Evolutionary conservation across 2,329 filamentous ascomycete genomes (phyloP), one percentile per base, ranked within the genome.

Genomic region (Pseudogymnoascus verrucosus): DNA sequence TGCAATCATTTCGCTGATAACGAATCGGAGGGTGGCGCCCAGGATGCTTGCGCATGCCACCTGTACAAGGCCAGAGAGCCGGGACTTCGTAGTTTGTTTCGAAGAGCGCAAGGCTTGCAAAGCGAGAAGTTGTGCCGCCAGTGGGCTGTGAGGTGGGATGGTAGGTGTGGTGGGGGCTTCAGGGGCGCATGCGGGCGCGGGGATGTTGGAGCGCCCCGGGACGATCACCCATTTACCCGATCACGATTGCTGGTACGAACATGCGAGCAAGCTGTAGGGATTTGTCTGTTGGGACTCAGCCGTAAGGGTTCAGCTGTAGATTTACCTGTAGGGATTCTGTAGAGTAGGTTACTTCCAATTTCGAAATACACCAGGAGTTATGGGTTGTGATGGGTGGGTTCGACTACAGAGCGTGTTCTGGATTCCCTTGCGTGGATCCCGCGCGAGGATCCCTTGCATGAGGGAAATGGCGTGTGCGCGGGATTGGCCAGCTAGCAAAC

Each of bases 221-320:
- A 19, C 51, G 51, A 57, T 57, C 51, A 57, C 11, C 51, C 51
- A 57, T 57, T 28, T 57, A 57, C 28, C 51, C 26, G 51, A 57
- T 21, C 51, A 57, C 51, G 51, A 57, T 57, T 51, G 28, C 16
- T 34, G 28, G 51, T 19, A 57, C n/a, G 51, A 16, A 19, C 28
- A 57, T 19, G 28, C 51, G 51, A 57, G n/a, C 51, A 57, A 19
- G 26, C 10, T 34, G 51, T 34, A 16, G 5, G n/a, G n/a, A 21
- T 21, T 57, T 11, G 51, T 16, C 28, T 34, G 16, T 34, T 19
- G n/a, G 12, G 16, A 7, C 47, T 31, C 26, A 16, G 47, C 47
- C n/a, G 47, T 31, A 54, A 31, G 8, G 26, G 47, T 26, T 14
- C 51, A 57, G 28, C 51, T 21, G 28, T 57, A 34, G 28, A 21